Conservation (phyloP, 106 monocot species). For the Acorus gramineus region DNA sequence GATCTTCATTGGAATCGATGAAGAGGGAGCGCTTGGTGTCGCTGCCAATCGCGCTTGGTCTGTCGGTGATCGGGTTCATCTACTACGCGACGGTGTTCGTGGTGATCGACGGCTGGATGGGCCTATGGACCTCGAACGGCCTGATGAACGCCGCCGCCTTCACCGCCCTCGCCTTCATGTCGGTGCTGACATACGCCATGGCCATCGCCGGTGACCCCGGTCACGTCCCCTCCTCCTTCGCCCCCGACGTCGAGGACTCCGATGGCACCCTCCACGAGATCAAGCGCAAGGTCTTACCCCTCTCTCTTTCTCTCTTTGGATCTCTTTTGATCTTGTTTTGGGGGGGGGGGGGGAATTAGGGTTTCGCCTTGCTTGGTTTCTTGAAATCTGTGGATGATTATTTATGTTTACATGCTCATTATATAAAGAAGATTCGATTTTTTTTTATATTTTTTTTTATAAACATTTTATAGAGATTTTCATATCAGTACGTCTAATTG, state of each 20-base stretch:
- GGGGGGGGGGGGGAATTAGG: too few relatives aligned
- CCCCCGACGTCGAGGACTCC: slow-evolving; percentile 52
- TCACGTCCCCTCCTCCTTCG: slow-evolving; percentile 38
- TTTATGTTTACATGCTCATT: too few relatives aligned
- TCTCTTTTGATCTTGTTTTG: too few relatives aligned
- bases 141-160: slow-evolving; percentile 36
- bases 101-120: slow-evolving; percentile 24
- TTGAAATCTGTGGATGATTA: too few relatives aligned
- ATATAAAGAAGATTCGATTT: too few relatives aligned
- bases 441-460: too few relatives aligned
- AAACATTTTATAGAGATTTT: too few relatives aligned
- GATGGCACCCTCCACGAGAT: slow-evolving; percentile 50
- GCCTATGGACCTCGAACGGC: slow-evolving; percentile 16
- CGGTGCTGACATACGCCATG: slow-evolving; percentile 35
- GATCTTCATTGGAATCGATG: slow-evolving; percentile 11
- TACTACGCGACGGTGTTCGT: slow-evolving; percentile 29
- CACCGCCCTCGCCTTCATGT: slow-evolving; percentile 26
- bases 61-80: slow-evolving; percentile 30
- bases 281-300: slow-evolving; percentile 42
- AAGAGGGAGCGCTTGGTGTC: slow-evolving; percentile 37
- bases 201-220: slow-evolving; percentile 49
- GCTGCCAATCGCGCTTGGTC: slow-evolving; percentile 42
- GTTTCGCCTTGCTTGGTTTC: too few relatives aligned
- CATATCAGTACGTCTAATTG: too few relatives aligned
- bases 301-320: too few relatives aligned